Conservation (phyloP, 495 filamentous ascomycete genomes). For the Lasiosphaeria ovina region DNA sequence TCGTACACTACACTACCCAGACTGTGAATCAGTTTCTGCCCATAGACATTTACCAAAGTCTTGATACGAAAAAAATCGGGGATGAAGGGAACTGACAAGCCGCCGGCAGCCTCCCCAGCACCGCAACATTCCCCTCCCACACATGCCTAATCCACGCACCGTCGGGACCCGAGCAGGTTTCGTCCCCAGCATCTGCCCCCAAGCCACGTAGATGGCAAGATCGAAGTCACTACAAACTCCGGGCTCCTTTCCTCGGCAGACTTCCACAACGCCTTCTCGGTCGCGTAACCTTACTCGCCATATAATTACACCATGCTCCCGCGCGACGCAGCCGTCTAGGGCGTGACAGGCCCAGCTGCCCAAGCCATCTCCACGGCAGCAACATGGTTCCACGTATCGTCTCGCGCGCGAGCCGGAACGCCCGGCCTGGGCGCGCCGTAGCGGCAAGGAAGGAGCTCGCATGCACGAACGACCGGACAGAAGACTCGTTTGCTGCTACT, state of each 20-base stretch:
- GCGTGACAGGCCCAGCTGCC: slow-evolving; percentile 35
- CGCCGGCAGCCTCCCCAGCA: too few relatives aligned
- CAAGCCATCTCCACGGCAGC: slow-evolving; percentile 42
- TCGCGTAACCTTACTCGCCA: slow-evolving; percentile 51
- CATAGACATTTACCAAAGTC: background rate
- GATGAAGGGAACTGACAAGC: too few relatives aligned
- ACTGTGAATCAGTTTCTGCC: too few relatives aligned
- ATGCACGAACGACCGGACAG: slow-evolving; percentile 51
- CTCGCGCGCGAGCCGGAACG: slow-evolving; percentile 24
- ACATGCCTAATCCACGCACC: too few relatives aligned
- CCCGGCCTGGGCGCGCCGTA: slow-evolving; percentile 29
- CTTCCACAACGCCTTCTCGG: slow-evolving; percentile 49
- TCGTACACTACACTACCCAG: slow-evolving; percentile 27
- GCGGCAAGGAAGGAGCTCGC: slow-evolving; percentile 50
- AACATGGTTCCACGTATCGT: slow-evolving; percentile 52
- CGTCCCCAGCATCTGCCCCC: slow-evolving; percentile 36
- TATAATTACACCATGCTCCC: too few relatives aligned
- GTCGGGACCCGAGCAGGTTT: slow-evolving; percentile 31
- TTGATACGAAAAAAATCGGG: slow-evolving; percentile 8
- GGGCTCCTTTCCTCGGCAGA: slow-evolving; percentile 50
- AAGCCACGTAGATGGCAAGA: slow-evolving; percentile 47
- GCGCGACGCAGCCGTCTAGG: slow-evolving; percentile 26
- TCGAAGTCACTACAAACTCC: slow-evolving; percentile 45
- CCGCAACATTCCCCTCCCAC: too few relatives aligned
- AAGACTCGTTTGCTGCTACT: slow-evolving; percentile 41